Conservation (phyloP, 1,284 basidiomycete species). For the Lentinus polychrous region DNA sequence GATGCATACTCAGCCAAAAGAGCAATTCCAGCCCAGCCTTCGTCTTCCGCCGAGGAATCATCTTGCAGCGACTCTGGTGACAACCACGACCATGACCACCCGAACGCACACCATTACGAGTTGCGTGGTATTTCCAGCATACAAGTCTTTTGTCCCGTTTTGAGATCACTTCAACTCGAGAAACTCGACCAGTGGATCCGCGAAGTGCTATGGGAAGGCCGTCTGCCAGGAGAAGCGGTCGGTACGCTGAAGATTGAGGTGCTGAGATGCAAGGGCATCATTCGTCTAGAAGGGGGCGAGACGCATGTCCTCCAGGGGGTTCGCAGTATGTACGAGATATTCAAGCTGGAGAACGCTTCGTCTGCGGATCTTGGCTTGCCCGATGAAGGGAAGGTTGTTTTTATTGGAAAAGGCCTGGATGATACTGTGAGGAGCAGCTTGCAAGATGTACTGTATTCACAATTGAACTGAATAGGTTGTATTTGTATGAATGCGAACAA, state of each 20-base stretch:
- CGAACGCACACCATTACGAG: constrained; percentile 46
- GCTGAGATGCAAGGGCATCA: constrained; percentile 80
- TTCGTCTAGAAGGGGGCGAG: constrained; percentile 44
- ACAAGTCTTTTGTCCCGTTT: constrained; percentile 55
- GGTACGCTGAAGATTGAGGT: constrained; percentile 39
- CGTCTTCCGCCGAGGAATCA: constrained; percentile 2
- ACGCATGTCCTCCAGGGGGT: constrained; percentile 82
- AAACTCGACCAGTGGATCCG: constrained; percentile 75
- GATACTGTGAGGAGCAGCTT: constrained; percentile 47
- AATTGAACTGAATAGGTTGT: neutral
- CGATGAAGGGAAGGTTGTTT: constrained; percentile 71
- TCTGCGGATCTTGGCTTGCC: constrained; percentile 35
- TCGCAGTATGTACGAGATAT: constrained; percentile 77
- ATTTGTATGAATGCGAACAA: too few relatives aligned
- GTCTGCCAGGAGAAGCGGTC: constrained; percentile 26
- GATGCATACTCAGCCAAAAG: constrained; percentile 56
- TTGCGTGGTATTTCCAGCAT: constrained; percentile 68
- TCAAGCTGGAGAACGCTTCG: constrained; percentile 33
- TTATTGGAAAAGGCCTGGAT: constrained; percentile 79
- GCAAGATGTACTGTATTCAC: neutral
- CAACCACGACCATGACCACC: constrained; percentile 22
- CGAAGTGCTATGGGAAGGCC: constrained; percentile 70
- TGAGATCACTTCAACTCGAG: constrained; percentile 39
- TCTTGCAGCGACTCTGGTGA: constrained; percentile 22
- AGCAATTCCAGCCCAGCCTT: constrained; percentile 16